These are phyloP conservation scores for Lactuca saligna DNA, from an alignment of 129 eudicot species.

Conservation along the genomic window DNA sequence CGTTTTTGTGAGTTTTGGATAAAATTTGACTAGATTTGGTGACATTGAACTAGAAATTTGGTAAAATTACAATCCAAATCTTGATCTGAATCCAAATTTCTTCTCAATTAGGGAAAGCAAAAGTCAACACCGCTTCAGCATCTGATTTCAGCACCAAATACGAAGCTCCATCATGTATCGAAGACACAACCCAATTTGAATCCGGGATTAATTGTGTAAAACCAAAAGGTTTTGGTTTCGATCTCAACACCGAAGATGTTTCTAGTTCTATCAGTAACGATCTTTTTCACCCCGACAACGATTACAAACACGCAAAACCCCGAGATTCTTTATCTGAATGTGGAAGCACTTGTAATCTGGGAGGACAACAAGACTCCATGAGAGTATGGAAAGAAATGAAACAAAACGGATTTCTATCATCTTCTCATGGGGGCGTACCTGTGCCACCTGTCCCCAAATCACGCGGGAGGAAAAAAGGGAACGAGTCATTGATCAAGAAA, in stretches of 20 bases:
- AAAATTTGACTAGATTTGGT: constrained; percentile 2
- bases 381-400: constrained; percentile 85
- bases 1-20: neutral
- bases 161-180: constrained; percentile 25
- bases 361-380: constrained; percentile 55
- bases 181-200: constrained; percentile 23
- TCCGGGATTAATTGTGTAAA: constrained; percentile 18
- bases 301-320: constrained; percentile 30
- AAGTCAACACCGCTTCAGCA: constrained; percentile 15
- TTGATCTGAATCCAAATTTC: constrained; percentile 7
- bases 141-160: constrained; percentile 60
- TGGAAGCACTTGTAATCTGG: constrained; percentile 55
- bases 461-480: constrained; percentile 61
- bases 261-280: constrained; percentile 53
- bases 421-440: constrained; percentile 63
- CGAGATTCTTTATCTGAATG: constrained; percentile 55
- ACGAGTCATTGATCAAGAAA: constrained; percentile 54
- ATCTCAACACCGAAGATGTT: constrained; percentile 64
- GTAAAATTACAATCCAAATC: constrained; percentile 16
- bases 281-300: constrained; percentile 34
- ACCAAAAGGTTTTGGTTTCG: constrained; percentile 39
- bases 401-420: constrained; percentile 65
- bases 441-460: constrained; percentile 45
- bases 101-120: constrained; percentile 32
- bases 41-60: constrained; percentile 9